These are phyloP conservation scores for Laguncularia racemosa DNA, from an alignment of 345 rosid species.

Conservation along the genomic window DNA sequence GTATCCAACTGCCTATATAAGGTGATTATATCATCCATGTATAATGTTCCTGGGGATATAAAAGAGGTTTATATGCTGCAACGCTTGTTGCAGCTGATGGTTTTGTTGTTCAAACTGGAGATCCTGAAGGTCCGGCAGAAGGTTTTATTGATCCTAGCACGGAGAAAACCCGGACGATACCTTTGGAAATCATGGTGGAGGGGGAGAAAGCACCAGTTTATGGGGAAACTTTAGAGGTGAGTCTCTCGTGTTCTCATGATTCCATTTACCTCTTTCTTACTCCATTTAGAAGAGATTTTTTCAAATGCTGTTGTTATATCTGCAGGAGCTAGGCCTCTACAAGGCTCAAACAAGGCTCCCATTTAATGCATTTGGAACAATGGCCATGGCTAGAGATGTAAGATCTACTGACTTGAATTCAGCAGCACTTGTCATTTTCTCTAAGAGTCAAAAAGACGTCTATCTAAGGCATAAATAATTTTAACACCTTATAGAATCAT, in stretches of 20 bases:
- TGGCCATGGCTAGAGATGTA: slow-evolving; percentile 99
- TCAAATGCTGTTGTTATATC: background rate
- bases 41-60: no score
- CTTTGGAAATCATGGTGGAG: slow-evolving; percentile 76
- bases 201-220: slow-evolving; percentile 81
- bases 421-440: background rate
- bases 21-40: no score
- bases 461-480: no score
- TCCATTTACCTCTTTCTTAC: no score
- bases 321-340: slow-evolving; percentile 91
- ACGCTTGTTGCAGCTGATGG: slow-evolving; percentile 73
- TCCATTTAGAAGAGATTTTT: no score
- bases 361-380: slow-evolving; percentile 96
- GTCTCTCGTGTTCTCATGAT: background rate
- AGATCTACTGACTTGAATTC: slow-evolving; percentile 13
- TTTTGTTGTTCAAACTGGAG: slow-evolving; percentile 97
- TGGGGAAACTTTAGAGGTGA: slow-evolving; percentile 78
- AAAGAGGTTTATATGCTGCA: no score
- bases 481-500: no score
- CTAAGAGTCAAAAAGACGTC: no score
- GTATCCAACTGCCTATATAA: no score
- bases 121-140: slow-evolving; percentile 98
- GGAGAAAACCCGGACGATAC: slow-evolving; percentile 72
- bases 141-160: slow-evolving; percentile 97
- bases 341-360: slow-evolving; percentile 97